These are phyloP conservation scores for Alternaria solani DNA, from an alignment of 2,329 filamentous ascomycete genomes.

Conservation along the genomic window DNA sequence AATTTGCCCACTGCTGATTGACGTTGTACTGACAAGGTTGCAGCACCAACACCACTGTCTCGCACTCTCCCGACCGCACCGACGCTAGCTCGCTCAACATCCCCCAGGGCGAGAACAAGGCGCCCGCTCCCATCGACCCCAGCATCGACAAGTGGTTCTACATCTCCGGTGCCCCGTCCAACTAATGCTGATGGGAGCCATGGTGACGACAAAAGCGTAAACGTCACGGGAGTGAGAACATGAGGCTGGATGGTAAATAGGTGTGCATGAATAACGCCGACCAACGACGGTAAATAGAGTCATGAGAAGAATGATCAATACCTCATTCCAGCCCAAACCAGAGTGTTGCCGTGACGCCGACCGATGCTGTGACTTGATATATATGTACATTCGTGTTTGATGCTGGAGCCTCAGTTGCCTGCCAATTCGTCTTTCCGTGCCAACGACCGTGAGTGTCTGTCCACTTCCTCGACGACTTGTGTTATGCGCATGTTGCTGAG, in stretches of 20 bases:
- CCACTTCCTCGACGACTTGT: conserved; percentile 85
- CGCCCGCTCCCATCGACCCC: conserved; percentile 87
- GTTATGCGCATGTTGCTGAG: conserved; percentile 83
- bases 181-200: conserved; percentile 10
- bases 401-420: conserved; percentile 44
- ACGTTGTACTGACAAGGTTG: conserved; percentile 25
- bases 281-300: conserved; percentile 27
- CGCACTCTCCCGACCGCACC: conserved; percentile 76
- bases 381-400: conserved; percentile 11
- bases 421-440: conserved; percentile 83
- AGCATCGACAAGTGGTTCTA: conserved; percentile 99
- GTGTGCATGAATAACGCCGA: conserved; percentile 21
- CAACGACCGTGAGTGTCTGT: conserved; percentile 84
- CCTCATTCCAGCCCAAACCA: conserved; percentile 9
- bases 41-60: conserved; percentile 82
- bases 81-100: conserved; percentile 76
- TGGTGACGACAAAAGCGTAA: neutral
- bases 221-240: conserved; percentile 3
- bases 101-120: conserved; percentile 79
- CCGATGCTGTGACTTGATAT: conserved; percentile 23
- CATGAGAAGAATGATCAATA: conserved; percentile 25
- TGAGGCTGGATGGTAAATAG: conserved; percentile 7
- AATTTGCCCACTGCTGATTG: conserved; percentile 28
- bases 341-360: conserved; percentile 38
- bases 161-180: conserved; percentile 82